Percentiles rank a stretch among this genome's conserved stretches.
phyloP scores from a whole-genome alignment of 2,329 filamentous ascomycete species.

The Didymosphaeria variabile region DNA sequence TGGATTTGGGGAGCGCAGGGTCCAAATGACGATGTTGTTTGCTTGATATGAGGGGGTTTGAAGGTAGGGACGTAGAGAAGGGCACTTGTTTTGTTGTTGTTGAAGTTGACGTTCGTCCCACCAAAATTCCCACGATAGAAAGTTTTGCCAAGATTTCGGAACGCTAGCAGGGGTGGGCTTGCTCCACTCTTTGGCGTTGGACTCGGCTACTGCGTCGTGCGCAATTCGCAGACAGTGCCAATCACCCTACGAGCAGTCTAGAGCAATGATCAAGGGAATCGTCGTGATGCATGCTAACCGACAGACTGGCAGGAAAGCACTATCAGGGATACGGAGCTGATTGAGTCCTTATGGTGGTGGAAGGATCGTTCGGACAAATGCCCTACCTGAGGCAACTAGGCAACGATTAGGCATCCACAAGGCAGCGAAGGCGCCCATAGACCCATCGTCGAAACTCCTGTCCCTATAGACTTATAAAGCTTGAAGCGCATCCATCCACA shows the following conservation, averaged over 20 bases:
- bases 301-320: too few relatives aligned
- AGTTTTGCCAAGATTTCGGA: constrained; percentile 23
- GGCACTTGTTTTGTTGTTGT: constrained; percentile 4
- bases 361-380: not conserved
- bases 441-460: not conserved
- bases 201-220: too few relatives aligned
- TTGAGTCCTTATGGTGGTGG: too few relatives aligned
- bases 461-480: not conserved
- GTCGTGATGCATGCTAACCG: too few relatives aligned
- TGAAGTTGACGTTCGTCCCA: not conserved
- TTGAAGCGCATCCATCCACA: not conserved
- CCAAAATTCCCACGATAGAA: constrained; percentile 25
- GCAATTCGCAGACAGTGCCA: too few relatives aligned
- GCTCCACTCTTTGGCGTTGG: not conserved
- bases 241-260: too few relatives aligned
- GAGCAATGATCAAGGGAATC: not conserved
- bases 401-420: not conserved
- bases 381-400: not conserved
- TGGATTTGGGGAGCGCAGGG: not conserved
- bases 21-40: not conserved
- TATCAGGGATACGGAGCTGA: not conserved
- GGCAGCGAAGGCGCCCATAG: constrained; percentile 10
- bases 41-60: not conserved
- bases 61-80: not conserved
- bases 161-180: constrained; percentile 10